Conservation (phyloP, 2,329 filamentous ascomycete species). For the Lasiodiplodia hormozganensis region DNA sequence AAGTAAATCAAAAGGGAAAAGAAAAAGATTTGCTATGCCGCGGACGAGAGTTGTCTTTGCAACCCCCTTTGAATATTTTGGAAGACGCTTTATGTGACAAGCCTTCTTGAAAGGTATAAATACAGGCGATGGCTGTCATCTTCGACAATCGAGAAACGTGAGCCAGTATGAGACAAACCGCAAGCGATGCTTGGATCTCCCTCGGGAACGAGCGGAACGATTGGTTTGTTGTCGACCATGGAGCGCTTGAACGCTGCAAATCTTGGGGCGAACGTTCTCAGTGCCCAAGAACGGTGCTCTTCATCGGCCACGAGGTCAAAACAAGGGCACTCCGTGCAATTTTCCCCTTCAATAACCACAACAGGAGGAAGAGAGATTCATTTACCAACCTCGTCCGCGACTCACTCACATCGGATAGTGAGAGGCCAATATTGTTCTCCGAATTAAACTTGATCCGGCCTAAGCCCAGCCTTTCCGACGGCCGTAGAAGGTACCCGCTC, state of each 20-base stretch:
- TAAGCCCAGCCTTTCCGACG: background rate
- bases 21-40: no score
- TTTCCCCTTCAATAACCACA: constrained; percentile 2
- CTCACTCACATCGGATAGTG: background rate
- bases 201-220: background rate
- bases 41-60: no score
- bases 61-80: no score
- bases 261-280: background rate
- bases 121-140: background rate
- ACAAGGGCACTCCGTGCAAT: background rate
- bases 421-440: background rate
- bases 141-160: background rate
- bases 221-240: background rate
- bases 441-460: background rate
- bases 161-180: background rate
- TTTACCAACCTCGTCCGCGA: constrained; percentile 2
- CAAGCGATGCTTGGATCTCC: background rate
- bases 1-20: no score
- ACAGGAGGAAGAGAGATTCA: constrained; percentile 1
- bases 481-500: background rate
- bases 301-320: background rate
- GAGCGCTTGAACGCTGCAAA: background rate
- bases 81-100: no score
- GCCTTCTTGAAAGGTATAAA: background rate
- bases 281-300: background rate